A percentile compares a stretch with the other conserved stretches of the same genome.
These are phyloP conservation scores for Aspergillus latus DNA, from an alignment of 2,329 filamentous ascomycete species.

Conservation along the genomic window DNA sequence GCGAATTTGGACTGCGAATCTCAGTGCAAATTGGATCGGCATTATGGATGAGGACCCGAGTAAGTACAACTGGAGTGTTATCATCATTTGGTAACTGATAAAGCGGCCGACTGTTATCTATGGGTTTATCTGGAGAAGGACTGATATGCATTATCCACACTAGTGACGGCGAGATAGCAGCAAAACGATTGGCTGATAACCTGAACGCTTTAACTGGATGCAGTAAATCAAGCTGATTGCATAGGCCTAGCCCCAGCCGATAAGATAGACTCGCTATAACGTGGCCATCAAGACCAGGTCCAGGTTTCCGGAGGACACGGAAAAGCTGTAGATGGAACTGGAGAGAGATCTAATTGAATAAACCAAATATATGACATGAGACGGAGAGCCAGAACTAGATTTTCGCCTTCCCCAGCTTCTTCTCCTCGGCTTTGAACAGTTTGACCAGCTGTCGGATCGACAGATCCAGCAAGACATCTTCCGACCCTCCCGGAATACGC, in stretches of 20 bases:
- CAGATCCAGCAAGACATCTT: conserved; percentile 72
- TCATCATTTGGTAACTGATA: background rate
- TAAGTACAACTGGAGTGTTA: background rate
- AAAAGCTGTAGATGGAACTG: background rate
- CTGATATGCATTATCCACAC: background rate
- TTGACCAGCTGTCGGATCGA: conserved; percentile 70
- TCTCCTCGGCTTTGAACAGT: conserved; percentile 52
- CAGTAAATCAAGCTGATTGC: background rate
- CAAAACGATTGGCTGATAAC: background rate
- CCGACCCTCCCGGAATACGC: conserved; percentile 66
- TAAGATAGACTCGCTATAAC: background rate
- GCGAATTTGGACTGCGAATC: background rate
- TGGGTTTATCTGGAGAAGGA: conserved; percentile 1
- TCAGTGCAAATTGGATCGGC: background rate
- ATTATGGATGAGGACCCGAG: background rate
- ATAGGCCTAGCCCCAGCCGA: background rate
- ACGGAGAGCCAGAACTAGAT: conserved; percentile 20
- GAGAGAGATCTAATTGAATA: background rate
- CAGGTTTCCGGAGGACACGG: background rate
- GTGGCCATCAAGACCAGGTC: background rate
- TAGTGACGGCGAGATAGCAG: conserved; percentile 3
- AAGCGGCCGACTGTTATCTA: background rate
- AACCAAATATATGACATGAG: no score
- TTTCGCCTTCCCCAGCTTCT: conserved; percentile 33
- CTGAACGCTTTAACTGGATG: background rate